Evolutionary conservation across 805 yeast species (phyloP), one percentile per base, ranked within the genome.

Genomic region (Cyberlindnera samutprakarnensis): DNA sequence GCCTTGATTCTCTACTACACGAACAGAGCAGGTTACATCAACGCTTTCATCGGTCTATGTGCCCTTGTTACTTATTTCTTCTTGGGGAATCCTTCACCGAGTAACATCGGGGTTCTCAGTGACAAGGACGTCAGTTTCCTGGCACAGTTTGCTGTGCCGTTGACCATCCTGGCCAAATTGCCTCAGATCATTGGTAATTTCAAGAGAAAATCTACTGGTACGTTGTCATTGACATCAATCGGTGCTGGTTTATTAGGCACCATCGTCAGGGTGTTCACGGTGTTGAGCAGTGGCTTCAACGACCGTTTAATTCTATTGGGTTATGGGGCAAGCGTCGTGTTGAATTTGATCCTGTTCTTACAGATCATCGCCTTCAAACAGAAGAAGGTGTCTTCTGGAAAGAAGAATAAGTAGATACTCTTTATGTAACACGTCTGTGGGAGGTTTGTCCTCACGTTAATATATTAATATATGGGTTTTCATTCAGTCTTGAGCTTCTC

Each of bases 161-260:
- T 64, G 27, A 41, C 54, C 1, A 43, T 64, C 13, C 32, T 50
- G 9, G 48, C 60, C 31, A 63, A 62, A 37, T 33, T 68, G 10
- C 71, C 72, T 1, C 72, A 67, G 42, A 64, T 64, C 14, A 14
- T 44, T 22, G 47, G 49, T 25, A 66, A 62, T 42, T 56, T 52
- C 43, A 39, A 42, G 26, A 46, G 47, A 23, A 59, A 54, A 32
- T 61, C 68, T 23, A 65, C 72, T 5, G 73, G 71, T 14, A 61
- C 61, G 34, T 43, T 64, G 35, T 51, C 65, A 10, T 47, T 57
- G 7, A 46, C 59, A 15, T 47, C 66, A 7, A 64, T 63, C 14
- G 51, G 56, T 32, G 61, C 54, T 20, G 57, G 59, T 25, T 41
- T 61, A 13, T 32, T 58, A 3, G 68, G 68, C 4, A 44, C 62